phyloP scores from a whole-genome alignment of 495 filamentous ascomycete genomes.

The Aspergillus ellipticus region DNA sequence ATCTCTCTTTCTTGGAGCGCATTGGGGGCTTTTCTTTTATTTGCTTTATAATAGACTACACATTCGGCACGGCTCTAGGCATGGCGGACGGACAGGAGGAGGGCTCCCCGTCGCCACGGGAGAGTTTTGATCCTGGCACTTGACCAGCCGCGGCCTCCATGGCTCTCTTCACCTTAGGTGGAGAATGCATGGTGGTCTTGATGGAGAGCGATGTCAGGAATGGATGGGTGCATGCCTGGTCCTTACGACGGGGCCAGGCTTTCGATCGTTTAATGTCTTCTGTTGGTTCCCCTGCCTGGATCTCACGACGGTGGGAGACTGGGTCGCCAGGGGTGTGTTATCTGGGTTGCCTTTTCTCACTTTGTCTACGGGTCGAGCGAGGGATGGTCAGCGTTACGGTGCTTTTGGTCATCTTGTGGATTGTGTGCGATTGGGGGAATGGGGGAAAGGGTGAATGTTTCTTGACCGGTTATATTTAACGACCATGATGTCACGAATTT shows the following conservation, averaged over 20 bases:
- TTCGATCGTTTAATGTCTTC: conserved; percentile 12
- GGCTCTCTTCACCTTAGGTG: background rate
- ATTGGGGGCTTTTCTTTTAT: conserved; percentile 17
- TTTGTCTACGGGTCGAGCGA: conserved; percentile 10
- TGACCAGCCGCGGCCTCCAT: background rate
- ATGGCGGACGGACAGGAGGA: background rate
- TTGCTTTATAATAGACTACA: conserved; percentile 27
- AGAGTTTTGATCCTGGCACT: background rate
- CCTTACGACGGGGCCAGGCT: background rate
- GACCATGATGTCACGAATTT: conserved; percentile 51
- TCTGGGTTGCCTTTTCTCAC: conserved; percentile 17
- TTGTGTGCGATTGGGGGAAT: conserved; percentile 15
- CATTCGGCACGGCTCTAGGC: background rate
- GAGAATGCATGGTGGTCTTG: background rate
- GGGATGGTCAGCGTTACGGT: conserved; percentile 23
- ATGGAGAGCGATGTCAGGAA: background rate
- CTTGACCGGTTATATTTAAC: conserved; percentile 31
- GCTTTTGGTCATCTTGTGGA: conserved; percentile 22
- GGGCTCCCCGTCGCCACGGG: conserved; percentile 2
- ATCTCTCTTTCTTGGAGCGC: conserved; percentile 12
- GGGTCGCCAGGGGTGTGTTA: conserved; percentile 11
- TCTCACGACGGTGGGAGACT: conserved; percentile 7
- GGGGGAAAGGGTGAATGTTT: background rate
- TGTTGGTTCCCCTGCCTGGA: background rate
- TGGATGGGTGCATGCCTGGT: background rate